A percentile compares a stretch with the other conserved stretches of the same genome.
These are phyloP conservation scores for Penicillium sclerotiorum DNA, from an alignment of 2,329 filamentous ascomycete genomes.

Conservation along the genomic window DNA sequence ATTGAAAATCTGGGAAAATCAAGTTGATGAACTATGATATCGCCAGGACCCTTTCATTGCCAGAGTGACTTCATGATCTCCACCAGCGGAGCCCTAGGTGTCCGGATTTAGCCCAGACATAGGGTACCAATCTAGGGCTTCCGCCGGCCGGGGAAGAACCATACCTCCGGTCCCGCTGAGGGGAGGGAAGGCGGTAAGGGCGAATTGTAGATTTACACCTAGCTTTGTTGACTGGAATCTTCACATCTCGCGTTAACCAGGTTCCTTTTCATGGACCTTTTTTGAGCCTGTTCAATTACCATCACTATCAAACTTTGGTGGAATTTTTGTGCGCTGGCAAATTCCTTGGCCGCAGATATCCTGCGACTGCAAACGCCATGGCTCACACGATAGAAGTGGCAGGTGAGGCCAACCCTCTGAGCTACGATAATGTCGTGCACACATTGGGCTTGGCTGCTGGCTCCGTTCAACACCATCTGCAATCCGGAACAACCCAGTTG, in stretches of 20 bases:
- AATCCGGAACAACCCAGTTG: constrained; percentile 69
- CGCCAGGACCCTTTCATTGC: not conserved
- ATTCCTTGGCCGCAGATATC: not conserved
- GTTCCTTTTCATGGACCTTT: not conserved
- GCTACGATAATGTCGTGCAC: constrained; percentile 63
- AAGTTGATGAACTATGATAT: constrained; percentile 13
- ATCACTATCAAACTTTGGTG: not conserved
- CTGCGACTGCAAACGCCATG: constrained; percentile 1
- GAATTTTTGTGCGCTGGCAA: not conserved
- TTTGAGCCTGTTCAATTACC: not conserved
- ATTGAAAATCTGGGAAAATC: constrained; percentile 4
- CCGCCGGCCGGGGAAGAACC: constrained; percentile 24
- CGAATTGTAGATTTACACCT: constrained; percentile 5
- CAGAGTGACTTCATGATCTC: constrained; percentile 26
- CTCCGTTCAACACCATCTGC: constrained; percentile 65
- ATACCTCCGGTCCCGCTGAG: constrained; percentile 21
- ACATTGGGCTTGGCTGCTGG: constrained; percentile 67
- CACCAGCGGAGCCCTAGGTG: constrained; percentile 29
- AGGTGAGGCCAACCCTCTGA: constrained; percentile 76
- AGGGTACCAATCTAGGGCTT: constrained; percentile 37
- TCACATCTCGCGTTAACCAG: not conserved
- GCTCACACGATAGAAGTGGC: constrained; percentile 68
- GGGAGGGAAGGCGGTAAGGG: constrained; percentile 19
- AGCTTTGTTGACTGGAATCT: constrained; percentile 4
- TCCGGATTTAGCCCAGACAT: constrained; percentile 13